A percentile compares a stretch with the other conserved stretches of the same genome.
Evolutionary conservation across 352 stramenopile species (phyloP).

Genomic region (Phytopythium oedochilum): DNA sequence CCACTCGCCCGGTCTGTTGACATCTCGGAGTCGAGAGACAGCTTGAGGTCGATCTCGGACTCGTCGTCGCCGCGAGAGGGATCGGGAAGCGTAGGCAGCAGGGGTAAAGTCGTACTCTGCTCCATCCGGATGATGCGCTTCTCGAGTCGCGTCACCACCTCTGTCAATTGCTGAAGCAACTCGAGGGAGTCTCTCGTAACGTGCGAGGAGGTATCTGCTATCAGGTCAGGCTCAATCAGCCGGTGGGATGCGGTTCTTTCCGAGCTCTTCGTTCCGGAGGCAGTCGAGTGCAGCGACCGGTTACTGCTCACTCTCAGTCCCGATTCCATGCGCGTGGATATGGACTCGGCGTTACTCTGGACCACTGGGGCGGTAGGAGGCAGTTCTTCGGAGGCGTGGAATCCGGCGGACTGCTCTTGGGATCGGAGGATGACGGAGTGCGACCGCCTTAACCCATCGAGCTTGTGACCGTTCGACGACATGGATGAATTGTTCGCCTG

Average conservation of each 20-base stretch:
- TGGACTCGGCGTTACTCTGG: not conserved
- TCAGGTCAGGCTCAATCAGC: not conserved
- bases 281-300: not conserved
- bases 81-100: not conserved
- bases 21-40: not conserved
- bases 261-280: no score
- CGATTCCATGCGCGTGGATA: not conserved
- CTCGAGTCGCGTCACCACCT: constrained; percentile 6
- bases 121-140: constrained; percentile 2
- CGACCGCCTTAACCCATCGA: not conserved
- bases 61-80: not conserved
- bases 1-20: not conserved
- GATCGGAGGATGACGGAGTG: not conserved
- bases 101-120: not conserved
- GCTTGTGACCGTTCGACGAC: not conserved
- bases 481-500: constrained; percentile 2
- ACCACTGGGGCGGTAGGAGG: not conserved
- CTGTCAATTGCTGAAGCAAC: constrained; percentile 7
- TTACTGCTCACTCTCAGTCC: not conserved
- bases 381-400: not conserved
- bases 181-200: not conserved
- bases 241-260: not conserved
- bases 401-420: not conserved
- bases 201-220: not conserved
- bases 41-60: constrained; percentile 1